Conservation (phyloP, 768 basidiomycete species). For the Auricularia sp. region DNA sequence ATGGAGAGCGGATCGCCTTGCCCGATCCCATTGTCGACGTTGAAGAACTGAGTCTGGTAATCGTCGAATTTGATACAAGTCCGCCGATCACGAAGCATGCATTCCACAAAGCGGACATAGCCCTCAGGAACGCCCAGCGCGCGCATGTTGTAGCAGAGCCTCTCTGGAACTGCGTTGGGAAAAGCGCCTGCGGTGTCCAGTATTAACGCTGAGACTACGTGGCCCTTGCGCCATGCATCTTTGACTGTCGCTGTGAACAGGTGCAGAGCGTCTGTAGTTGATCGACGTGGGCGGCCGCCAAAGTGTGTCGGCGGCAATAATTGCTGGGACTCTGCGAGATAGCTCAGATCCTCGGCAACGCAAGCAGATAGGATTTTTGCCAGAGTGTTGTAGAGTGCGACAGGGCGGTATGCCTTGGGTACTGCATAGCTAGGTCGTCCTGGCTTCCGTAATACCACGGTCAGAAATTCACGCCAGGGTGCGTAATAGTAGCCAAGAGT, state of each 20-base stretch:
- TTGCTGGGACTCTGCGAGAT: constrained; percentile 22
- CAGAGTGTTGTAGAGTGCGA: constrained; percentile 25
- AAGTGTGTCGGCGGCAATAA: too few species aligned
- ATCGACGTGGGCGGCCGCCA: too few species aligned
- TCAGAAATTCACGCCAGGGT: constrained; percentile 12
- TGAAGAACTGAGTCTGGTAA: constrained; percentile 14
- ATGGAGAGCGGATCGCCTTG: constrained; percentile 22
- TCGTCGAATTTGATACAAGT: constrained; percentile 22
- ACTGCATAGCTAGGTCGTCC: constrained; percentile 24
- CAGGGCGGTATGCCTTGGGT: constrained; percentile 28
- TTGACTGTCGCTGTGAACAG: too few species aligned
- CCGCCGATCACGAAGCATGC: constrained; percentile 11
- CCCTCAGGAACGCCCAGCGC: constrained; percentile 15
- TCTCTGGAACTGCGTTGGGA: background rate
- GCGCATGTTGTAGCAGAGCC: constrained; percentile 15
- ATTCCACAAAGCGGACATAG: constrained; percentile 14
- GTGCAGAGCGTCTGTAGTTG: too few species aligned
- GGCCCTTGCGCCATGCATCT: constrained; percentile 5
- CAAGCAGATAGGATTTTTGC: constrained; percentile 21
- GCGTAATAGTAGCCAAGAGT: too few species aligned
- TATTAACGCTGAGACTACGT: constrained; percentile 30
- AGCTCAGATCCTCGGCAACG: constrained; percentile 17
- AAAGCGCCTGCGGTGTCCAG: constrained; percentile 37
- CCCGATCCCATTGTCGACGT: constrained; percentile 14
- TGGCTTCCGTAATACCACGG: constrained; percentile 27